Percentiles rank a stretch among this genome's conserved stretches.
phyloP scores from a whole-genome alignment of 148 eudicot genomes.

The Chenopodium quinoa region DNA sequence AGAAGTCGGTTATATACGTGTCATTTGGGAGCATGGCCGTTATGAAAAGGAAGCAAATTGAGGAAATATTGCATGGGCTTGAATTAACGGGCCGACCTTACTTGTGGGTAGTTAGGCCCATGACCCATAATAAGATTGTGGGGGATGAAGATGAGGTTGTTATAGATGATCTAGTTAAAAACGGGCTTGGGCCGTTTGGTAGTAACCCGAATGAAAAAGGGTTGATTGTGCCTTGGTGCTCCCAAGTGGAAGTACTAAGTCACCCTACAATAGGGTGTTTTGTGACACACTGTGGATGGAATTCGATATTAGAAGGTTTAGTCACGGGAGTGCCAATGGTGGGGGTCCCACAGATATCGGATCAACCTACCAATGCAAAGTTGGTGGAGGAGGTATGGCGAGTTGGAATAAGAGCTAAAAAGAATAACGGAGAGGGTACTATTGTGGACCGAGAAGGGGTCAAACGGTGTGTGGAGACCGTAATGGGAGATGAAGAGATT shows the following conservation, averaged over 20 bases:
- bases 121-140: neutral
- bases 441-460: conserved; percentile 31
- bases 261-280: conserved; percentile 38
- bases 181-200: conserved; percentile 12
- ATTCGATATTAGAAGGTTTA: conserved; percentile 33
- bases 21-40: conserved; percentile 46
- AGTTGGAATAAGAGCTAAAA: conserved; percentile 19
- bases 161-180: conserved; percentile 8
- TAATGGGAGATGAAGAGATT: conserved; percentile 17
- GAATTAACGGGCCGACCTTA: conserved; percentile 30
- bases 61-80: conserved; percentile 42
- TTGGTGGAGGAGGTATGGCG: conserved; percentile 36
- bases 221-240: conserved; percentile 42
- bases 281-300: conserved; percentile 45
- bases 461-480: conserved; percentile 29
- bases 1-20: conserved; percentile 42
- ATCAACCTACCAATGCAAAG: conserved; percentile 28
- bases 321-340: conserved; percentile 27
- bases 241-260: conserved; percentile 37
- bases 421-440: conserved; percentile 7
- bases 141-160: conserved; percentile 22
- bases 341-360: conserved; percentile 26
- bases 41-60: conserved; percentile 29
- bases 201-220: conserved; percentile 29
- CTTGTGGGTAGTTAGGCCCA: conserved; percentile 43